phyloP scores from a whole-genome alignment of 331 rosid species.

The Pyrus hybrid region DNA sequence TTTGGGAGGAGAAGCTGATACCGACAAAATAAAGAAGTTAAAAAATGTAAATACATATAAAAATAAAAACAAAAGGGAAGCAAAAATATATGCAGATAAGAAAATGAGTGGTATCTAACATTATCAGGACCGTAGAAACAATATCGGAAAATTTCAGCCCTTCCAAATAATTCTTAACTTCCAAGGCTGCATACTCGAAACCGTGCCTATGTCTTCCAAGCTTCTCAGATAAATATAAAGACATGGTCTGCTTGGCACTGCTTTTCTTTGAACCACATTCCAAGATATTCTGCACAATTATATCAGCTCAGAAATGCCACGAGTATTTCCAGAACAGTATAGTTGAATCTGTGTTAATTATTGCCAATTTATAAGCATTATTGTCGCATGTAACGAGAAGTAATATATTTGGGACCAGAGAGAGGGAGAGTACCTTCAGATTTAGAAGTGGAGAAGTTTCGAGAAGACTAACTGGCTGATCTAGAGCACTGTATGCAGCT shows the following conservation, averaged over 20 bases:
- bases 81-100: neutral
- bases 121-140: slow-evolving; percentile 67
- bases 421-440: slow-evolving; percentile 43
- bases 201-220: slow-evolving; percentile 64
- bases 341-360: neutral
- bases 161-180: slow-evolving; percentile 72
- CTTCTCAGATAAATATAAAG: slow-evolving; percentile 62
- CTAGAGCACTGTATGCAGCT: slow-evolving; percentile 97
- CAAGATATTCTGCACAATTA: slow-evolving; percentile 42
- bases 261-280: slow-evolving; percentile 78
- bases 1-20: slow-evolving; percentile 45
- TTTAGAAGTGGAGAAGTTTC: slow-evolving; percentile 87
- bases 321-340: neutral
- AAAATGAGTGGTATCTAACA: slow-evolving; percentile 19
- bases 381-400: neutral
- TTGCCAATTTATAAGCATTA: neutral
- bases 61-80: neutral
- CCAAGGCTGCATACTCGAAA: slow-evolving; percentile 78
- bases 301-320: neutral
- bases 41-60: neutral
- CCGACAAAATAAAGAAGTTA: slow-evolving; percentile 6
- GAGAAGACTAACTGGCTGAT: slow-evolving; percentile 89
- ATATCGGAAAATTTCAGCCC: slow-evolving; percentile 51
- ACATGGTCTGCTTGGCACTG: slow-evolving; percentile 41
- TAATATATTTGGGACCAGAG: neutral